Base-by-base conservation (phyloP, 768 basidiomycete genomes). In the Lenzites betulinus region DNA sequence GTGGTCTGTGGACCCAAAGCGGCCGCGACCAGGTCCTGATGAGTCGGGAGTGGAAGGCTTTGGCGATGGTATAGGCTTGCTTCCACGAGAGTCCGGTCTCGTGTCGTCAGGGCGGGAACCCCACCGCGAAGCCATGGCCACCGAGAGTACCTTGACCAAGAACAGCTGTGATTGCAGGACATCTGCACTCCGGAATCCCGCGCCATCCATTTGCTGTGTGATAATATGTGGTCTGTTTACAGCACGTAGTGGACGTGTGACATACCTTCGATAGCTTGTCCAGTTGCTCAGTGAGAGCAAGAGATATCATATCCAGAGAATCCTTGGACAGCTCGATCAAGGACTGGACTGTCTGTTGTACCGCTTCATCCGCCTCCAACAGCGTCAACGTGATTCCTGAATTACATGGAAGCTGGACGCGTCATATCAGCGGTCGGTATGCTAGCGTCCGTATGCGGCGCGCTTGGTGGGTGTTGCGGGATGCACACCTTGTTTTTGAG, bases 131-230 rank as follows among this genome's bases (percentile, higher is more conserved):
- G 90, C 84, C 81, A 95, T 85, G 48, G 87, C 84, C 44, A 89
- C 79, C 0, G 88, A 81, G 13, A 96, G 74, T 23, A 95, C 86
- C 74, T 95, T 93, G 67, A 95, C 79, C 39, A 95, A 75, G 66
- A 92, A 92, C 1, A 95, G 78, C 70, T 95, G 91, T 0, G 93
- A 95, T 69, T 95, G 93, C 4, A 94, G 80, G 43, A 88, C 82
- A 57, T 93, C 89, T 18, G 91, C 78, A 2, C 86, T 77, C 58
- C 82, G 75, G 54, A 78, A 76, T 1, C 83, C 84, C 25, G 78
- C 74, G 15, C 74, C 63, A 66, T 85, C 83, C 61, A 78, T 76
- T 77, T 86, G 87, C 81, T 88, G 65, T 48, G 35, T 20, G 42
- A 30, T 15, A 41, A 39, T 23, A 18, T 20, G 60, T 36, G 28